phyloP scores from a whole-genome alignment of 768 basidiomycete genomes.

The Mycena rebaudengoi region DNA sequence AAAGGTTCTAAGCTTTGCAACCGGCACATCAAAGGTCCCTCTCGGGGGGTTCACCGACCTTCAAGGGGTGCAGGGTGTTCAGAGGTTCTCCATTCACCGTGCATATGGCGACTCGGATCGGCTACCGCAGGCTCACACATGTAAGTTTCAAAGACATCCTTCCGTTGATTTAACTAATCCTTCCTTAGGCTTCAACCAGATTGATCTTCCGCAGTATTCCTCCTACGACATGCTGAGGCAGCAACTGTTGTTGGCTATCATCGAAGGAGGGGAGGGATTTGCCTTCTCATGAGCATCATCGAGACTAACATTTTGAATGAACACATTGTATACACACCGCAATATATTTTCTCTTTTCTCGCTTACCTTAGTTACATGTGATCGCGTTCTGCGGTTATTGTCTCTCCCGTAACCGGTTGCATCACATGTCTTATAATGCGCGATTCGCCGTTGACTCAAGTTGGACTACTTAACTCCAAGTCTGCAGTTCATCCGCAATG shows the following conservation, averaged over 20 bases:
- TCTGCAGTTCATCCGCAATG: slow-evolving; percentile 55
- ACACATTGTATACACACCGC: slow-evolving; percentile 25
- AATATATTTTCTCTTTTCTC: slow-evolving; percentile 11
- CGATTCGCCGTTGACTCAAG: no score
- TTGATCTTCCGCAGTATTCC: slow-evolving; percentile 93
- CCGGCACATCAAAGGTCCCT: slow-evolving; percentile 91
- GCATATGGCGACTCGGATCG: slow-evolving; percentile 89
- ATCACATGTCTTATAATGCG: neutral
- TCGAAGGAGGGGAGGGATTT: slow-evolving; percentile 96
- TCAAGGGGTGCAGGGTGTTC: slow-evolving; percentile 94
- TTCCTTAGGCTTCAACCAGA: slow-evolving; percentile 86
- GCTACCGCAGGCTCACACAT: slow-evolving; percentile 90
- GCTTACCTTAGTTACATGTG: no score
- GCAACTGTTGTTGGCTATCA: slow-evolving; percentile 90
- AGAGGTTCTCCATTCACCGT: slow-evolving; percentile 94
- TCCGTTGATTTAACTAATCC: slow-evolving; percentile 17
- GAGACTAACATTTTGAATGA: slow-evolving; percentile 18
- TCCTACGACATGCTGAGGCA: slow-evolving; percentile 97
- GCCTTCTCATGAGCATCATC: slow-evolving; percentile 49
- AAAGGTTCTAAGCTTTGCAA: slow-evolving; percentile 97
- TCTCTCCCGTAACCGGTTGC: neutral
- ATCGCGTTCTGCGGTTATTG: neutral
- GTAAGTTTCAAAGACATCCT: slow-evolving; percentile 51
- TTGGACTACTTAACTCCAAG: neutral
- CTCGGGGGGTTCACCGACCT: slow-evolving; percentile 94